Evolutionary conservation across 768 basidiomycete species (phyloP).

Genomic region (Serendipita sp.): DNA sequence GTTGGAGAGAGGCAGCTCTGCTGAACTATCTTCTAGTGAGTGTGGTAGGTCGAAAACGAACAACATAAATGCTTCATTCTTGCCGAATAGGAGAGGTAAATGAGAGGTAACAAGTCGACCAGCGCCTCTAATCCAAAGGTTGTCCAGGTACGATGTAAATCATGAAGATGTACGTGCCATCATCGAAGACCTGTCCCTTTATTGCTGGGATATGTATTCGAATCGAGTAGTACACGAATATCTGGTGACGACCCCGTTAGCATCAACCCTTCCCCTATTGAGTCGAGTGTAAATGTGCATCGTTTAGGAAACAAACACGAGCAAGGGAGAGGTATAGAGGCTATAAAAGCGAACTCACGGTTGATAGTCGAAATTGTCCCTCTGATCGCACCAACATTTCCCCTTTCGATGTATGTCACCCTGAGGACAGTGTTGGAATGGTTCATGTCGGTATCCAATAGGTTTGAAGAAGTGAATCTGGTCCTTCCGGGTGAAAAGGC

Average conservation of each 20-base stretch:
- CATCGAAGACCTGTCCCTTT: no score
- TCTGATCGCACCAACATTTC: slow-evolving; percentile 34
- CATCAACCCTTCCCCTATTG: background rate
- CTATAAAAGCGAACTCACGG: background rate
- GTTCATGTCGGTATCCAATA: slow-evolving; percentile 46
- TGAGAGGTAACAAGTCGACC: no score
- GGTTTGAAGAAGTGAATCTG: slow-evolving; percentile 62
- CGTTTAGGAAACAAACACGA: background rate
- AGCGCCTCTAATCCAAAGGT: no score
- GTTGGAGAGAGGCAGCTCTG: no score
- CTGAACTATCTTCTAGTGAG: no score
- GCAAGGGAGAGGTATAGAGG: background rate
- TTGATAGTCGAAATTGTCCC: slow-evolving; percentile 34
- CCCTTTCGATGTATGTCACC: slow-evolving; percentile 25
- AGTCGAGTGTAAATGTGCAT: background rate
- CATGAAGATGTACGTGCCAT: no score
- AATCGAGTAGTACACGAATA: slow-evolving; percentile 1
- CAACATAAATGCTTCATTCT: no score
- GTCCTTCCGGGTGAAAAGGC: slow-evolving; percentile 32
- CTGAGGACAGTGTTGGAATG: slow-evolving; percentile 37
- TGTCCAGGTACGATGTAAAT: no score
- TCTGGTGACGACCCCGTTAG: background rate
- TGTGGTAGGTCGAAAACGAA: no score
- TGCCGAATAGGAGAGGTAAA: no score
- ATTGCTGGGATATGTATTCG: background rate